Conservation (phyloP, 306 rosid species). For the Vicia faba region DNA sequence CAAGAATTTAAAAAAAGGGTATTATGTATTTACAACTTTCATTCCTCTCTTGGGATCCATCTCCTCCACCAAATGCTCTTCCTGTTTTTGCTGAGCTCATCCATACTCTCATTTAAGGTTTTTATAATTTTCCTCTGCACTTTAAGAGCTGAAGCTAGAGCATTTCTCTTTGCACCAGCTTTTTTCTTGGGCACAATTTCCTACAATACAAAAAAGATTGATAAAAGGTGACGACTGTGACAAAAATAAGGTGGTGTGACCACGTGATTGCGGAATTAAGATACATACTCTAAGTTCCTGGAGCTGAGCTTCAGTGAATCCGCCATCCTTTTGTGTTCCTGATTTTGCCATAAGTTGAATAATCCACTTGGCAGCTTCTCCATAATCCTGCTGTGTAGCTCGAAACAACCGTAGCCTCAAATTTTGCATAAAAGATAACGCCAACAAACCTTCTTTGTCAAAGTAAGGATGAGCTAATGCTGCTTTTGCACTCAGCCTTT, state of each 20-base stretch:
- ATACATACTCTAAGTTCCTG: constrained; percentile 66
- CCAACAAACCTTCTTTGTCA: constrained; percentile 78
- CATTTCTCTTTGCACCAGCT: constrained; percentile 62
- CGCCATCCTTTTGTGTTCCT: constrained; percentile 83
- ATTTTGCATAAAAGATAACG: constrained; percentile 78
- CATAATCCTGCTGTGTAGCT: constrained; percentile 83
- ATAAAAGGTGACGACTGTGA: background rate
- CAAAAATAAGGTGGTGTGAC: background rate
- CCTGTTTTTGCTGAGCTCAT: constrained; percentile 65
- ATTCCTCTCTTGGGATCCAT: constrained; percentile 97
- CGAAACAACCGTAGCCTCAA: constrained; percentile 73
- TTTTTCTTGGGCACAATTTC: constrained; percentile 80
- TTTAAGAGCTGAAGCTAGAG: constrained; percentile 78
- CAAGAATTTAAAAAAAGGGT: constrained; percentile 36
- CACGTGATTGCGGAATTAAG: background rate
- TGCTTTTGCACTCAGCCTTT: constrained; percentile 87
- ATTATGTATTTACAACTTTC: constrained; percentile 47
- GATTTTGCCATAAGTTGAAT: constrained; percentile 85
- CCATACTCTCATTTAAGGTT: constrained; percentile 88
- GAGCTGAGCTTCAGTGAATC: constrained; percentile 96
- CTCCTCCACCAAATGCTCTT: constrained; percentile 97
- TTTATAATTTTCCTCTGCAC: constrained; percentile 71
- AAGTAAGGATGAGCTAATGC: constrained; percentile 93
- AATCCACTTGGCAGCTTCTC: constrained; percentile 87
- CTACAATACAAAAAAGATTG: constrained; percentile 41